Evolutionary conservation across 208 protist species (phyloP), one percentile per base, ranked within the genome.

Genomic region (Plasmodiophora brassicae): DNA sequence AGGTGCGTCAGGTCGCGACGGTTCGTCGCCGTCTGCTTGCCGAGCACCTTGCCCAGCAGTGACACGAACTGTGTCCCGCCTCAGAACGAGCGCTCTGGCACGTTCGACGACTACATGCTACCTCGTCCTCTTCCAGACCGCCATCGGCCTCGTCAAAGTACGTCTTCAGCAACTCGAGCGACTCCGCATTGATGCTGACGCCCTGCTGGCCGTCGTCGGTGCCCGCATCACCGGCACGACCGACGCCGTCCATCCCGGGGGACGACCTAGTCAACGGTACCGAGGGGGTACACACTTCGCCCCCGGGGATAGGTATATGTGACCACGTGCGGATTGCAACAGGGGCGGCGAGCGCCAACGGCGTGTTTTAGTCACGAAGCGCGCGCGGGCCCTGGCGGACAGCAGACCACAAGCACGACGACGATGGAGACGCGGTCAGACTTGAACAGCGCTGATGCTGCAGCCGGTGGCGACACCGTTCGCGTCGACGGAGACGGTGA

Each of bases 1-100:
- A 86, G 50, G 28, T 86, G 84, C 35, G 46, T 53, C 50, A 86
- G 50, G 10, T 86, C 45, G 10, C 44, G 84, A 14, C 65, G 65
- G 10, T 8, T 38, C n/a, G 65, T 32, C 5, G 65, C 41, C 14
- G 32, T 32, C 5, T 32, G 5, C n/a, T 38, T 32, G 32, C 41
- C 41, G 10, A 78, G 65, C 5, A 78, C 65, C 32, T 78, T 8
- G 65, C 32, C 65, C 14, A 78, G 65, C n/a, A 78, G 41, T 38
- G 65, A 78, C n/a, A 78, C 65, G 65, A 78, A 78, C 65, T 78
- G 65, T 38, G n/a, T 38, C n/a, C 65, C 10, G 20, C 41, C 32
- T 78, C 10, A 44, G 65, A 44, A n/a, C 32, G 10, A 78, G 5
- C 14, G 41, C 32, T 78, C 41, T n/a, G 65, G n/a, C 65, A 8